Evolutionary conservation across 306 rosid species (phyloP).

Genomic region (Sphenostylis stenocarpa): DNA sequence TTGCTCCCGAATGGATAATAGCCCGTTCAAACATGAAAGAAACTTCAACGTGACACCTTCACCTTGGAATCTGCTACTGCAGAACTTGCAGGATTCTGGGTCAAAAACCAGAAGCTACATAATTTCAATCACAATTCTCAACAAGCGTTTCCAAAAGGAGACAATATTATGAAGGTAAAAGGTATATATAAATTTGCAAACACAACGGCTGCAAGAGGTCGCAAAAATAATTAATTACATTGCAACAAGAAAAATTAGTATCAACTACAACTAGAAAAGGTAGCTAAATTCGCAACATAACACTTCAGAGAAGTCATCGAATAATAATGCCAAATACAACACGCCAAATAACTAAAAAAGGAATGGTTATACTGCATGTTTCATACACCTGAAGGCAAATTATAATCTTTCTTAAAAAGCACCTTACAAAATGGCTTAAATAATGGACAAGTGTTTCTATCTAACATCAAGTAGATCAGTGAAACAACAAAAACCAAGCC

Average conservation of each 20-base stretch:
- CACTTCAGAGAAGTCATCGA: background rate
- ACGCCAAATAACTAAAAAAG: background rate
- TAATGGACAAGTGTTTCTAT: background rate
- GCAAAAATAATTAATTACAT: background rate
- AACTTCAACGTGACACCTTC: conserved; percentile 54
- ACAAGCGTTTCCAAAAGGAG: background rate
- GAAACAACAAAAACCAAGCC: background rate
- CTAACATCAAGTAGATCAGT: background rate
- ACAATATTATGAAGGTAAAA: background rate
- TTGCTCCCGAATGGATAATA: conserved; percentile 32
- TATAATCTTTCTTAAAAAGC: background rate
- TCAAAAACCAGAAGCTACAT: conserved; percentile 12
- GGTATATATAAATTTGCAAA: background rate
- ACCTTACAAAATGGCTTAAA: background rate
- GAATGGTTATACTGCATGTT: background rate
- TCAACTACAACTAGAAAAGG: background rate
- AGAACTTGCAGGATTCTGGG: conserved; percentile 42
- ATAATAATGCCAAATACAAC: background rate
- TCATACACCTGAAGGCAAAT: background rate
- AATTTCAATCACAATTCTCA: background rate
- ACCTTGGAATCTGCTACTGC: conserved; percentile 43
- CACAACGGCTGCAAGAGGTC: background rate
- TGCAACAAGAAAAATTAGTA: background rate
- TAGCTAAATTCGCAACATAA: background rate
- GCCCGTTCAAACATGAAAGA: conserved; percentile 75